phyloP scores from a whole-genome alignment of 164 flowering plant species.

The Berberis vulgaris region DNA sequence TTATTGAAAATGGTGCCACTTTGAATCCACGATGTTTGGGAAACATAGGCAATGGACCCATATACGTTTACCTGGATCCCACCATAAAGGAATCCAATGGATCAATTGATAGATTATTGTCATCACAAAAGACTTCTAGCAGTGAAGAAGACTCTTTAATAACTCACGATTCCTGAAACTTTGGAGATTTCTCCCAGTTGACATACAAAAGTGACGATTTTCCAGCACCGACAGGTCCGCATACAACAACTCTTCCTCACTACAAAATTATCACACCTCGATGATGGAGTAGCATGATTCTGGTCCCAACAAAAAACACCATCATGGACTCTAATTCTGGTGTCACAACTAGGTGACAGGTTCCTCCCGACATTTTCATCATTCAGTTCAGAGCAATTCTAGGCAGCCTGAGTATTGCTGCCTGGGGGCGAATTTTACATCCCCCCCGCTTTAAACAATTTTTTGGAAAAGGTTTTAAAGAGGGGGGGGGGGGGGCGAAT shows the following conservation, averaged over 20 bases:
- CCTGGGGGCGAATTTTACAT: no score
- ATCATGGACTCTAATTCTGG: constrained; percentile 21
- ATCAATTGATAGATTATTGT: not conserved
- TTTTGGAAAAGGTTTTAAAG: no score
- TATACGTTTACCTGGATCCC: constrained; percentile 38
- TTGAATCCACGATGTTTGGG: constrained; percentile 85
- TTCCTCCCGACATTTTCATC: constrained; percentile 13
- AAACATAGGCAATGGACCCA: constrained; percentile 74
- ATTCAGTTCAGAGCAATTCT: not conserved
- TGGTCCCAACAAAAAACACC: constrained; percentile 66
- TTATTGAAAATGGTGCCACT: constrained; percentile 79
- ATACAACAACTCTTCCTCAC: constrained; percentile 55
- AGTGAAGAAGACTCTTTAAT: not conserved
- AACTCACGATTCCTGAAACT: constrained; percentile 66
- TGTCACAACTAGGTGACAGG: not conserved
- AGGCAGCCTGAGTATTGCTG: no score
- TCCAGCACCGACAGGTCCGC: constrained; percentile 92
- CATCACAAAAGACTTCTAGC: not conserved
- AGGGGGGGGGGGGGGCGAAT: no score
- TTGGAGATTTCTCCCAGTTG: constrained; percentile 73
- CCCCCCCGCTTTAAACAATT: no score
- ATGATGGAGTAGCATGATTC: constrained; percentile 25
- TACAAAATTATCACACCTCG: constrained; percentile 35
- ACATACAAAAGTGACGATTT: constrained; percentile 76
- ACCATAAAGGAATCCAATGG: not conserved